Base-by-base conservation (phyloP, 164 flowering plant genomes). In the Akebia trifoliata region DNA sequence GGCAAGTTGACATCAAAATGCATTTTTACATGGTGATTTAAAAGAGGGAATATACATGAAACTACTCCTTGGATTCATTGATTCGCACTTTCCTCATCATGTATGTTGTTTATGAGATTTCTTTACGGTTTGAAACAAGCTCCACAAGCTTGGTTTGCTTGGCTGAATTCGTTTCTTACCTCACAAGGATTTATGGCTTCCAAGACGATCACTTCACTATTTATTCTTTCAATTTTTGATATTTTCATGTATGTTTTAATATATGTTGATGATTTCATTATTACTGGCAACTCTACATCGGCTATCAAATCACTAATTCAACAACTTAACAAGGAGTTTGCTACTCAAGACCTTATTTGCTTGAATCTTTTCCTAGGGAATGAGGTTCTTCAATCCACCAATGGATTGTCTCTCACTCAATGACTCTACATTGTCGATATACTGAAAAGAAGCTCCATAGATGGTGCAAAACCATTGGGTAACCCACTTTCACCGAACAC, bases 41-140 rank as follows among this genome's bases (percentile, higher is more conserved):
- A n/a, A n/a, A n/a, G n/a, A 51, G 43, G 42, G 42, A 12, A 40
- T 50, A 1, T 60, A 37, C 30, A 61, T 61, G 64, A 0, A 3
- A 0, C 57, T 51, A 11, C 57, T 57, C 0, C 20, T 29, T 1
- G 64, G 49, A n/a, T n/a, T n/a, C n/a, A n/a, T n/a, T n/a, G n/a
- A n/a, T n/a, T n/a, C n/a, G n/a, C n/a, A n/a, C n/a, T n/a, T n/a
- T n/a, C n/a, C n/a, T n/a, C n/a, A n/a, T n/a, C n/a, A n/a, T n/a
- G n/a, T n/a, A n/a, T n/a, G n/a, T n/a, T n/a, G n/a, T n/a, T n/a
- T n/a, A n/a, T n/a, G 4, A 62, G 43, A 34, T n/a, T 36, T 8
- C 4, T 62, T 0, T 62, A 62, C 37, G 59, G 65, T 6, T 15
- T 39, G 43, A 39, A 39, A 39, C 43, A 3, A 9, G 43, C 43